These are phyloP conservation scores for Drechslerella stenobrocha DNA, from an alignment of 2,329 filamentous ascomycete species.

Conservation along the genomic window DNA sequence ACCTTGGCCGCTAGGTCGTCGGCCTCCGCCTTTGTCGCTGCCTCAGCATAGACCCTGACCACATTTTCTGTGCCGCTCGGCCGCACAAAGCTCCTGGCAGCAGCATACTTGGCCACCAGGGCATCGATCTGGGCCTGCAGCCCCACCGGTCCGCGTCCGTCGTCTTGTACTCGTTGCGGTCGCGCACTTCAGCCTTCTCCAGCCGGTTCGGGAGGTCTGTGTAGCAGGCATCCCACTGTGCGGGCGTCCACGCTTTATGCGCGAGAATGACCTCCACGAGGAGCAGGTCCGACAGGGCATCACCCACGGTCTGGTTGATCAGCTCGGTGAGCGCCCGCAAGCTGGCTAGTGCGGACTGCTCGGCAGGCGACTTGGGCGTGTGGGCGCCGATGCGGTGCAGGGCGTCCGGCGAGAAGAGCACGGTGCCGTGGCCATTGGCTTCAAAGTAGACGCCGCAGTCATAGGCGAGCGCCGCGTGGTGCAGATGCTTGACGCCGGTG, in stretches of 20 bases:
- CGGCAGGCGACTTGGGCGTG: slow-evolving; percentile 84
- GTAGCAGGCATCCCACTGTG: slow-evolving; percentile 92
- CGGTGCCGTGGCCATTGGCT: slow-evolving; percentile 95
- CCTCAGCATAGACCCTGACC: slow-evolving; percentile 93
- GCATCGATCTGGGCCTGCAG: slow-evolving; percentile 84
- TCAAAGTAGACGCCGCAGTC: slow-evolving; percentile 98
- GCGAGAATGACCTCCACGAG: slow-evolving; percentile 94
- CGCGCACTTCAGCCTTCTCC: slow-evolving; percentile 84
- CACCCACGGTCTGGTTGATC: slow-evolving; percentile 97
- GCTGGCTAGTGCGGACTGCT: slow-evolving; percentile 84
- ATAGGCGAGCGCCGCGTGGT: slow-evolving; percentile 92
- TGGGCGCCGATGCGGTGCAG: slow-evolving; percentile 72
- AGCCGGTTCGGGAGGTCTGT: slow-evolving; percentile 91
- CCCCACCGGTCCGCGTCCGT: slow-evolving; percentile 87
- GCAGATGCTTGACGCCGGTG: slow-evolving; percentile 95
- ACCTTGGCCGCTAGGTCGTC: slow-evolving; percentile 88
- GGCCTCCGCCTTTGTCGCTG: slow-evolving; percentile 82
- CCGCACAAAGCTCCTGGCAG: slow-evolving; percentile 84
- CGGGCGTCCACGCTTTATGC: slow-evolving; percentile 86
- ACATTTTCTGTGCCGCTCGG: slow-evolving; percentile 95
- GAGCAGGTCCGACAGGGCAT: slow-evolving; percentile 92
- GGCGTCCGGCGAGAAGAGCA: slow-evolving; percentile 87
- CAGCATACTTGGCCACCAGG: slow-evolving; percentile 85
- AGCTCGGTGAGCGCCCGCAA: slow-evolving; percentile 81
- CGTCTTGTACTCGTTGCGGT: slow-evolving; percentile 87